Base-by-base conservation (phyloP, 345 rosid genomes). In the Passiflora organensis region DNA sequence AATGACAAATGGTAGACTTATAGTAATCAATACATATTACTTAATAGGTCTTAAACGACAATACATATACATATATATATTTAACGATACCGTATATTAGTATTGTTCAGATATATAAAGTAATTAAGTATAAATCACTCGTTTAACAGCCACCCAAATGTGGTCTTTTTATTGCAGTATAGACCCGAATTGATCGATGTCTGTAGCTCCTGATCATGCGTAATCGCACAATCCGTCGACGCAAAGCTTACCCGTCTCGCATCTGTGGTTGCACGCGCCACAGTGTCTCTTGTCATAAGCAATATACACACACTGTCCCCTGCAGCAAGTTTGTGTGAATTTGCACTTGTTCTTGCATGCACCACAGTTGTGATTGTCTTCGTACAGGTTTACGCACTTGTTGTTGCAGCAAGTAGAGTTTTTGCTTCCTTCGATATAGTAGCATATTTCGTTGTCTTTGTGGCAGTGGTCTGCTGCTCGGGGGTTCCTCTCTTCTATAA, bases 141-240 rank as follows among this genome's bases (percentile, higher is more conserved):
- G n/a, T n/a, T n/a, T 28, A 28, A 28, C 5, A 28, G 8, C 34
- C 34, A 28, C 34, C 34, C 34, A 28, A 28, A 28, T 28, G 34
- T 28, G 34, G 43, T 41, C n/a, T 15, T 41, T 41, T 41, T 41
- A 41, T 41, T 41, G 43, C n/a, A 41, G 9, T 41, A 41, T 41
- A 8, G 34, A 28, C 3, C 43, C 43, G 14, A 11, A 10, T 39
- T 8, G 14, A 12, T 41, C 14, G 43, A 41, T 2, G 43, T 12
- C 43, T 5, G 13, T 15, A 15, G 5, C 43, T 13, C 0, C 4
- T 41, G 4, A 41, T 77, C 59, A 83, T 2, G 89, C 78, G 63
- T 88, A 91, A 56, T 77, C 67, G 47, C 98, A 91, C 72, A 85
- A 53, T n/a, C 95, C 95, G 49, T 76, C 84, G 32, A 84, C 76